Evolutionary conservation across 306 rosid species (phyloP).

Genomic region (Arachis hypogaea): DNA sequence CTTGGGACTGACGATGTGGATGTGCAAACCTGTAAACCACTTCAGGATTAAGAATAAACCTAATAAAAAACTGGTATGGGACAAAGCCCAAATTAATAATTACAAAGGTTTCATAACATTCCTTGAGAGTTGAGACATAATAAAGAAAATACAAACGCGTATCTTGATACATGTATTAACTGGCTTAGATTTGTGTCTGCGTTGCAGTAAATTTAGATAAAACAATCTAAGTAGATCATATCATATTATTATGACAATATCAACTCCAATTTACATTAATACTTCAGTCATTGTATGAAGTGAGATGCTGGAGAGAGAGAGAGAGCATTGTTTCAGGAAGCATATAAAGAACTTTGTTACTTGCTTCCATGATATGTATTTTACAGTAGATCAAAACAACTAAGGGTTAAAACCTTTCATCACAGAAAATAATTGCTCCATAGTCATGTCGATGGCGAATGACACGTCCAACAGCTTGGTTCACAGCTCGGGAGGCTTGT

Average conservation of each 20-base stretch:
- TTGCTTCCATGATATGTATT: slow-evolving; percentile 26
- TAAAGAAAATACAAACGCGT: slow-evolving; percentile 1
- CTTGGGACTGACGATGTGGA: slow-evolving; percentile 80
- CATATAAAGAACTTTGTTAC: slow-evolving; percentile 13
- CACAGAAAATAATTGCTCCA: slow-evolving; percentile 92
- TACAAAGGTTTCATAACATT: slow-evolving; percentile 9
- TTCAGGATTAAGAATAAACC: slow-evolving; percentile 32
- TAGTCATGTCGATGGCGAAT: slow-evolving; percentile 97
- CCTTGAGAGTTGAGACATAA: slow-evolving; percentile 27
- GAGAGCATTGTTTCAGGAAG: slow-evolving; percentile 18
- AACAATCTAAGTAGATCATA: slow-evolving; percentile 8
- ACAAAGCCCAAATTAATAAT: slow-evolving; percentile 21
- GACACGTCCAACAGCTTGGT: slow-evolving; percentile 98
- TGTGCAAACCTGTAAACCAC: slow-evolving; percentile 72
- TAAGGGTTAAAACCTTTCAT: slow-evolving; percentile 75
- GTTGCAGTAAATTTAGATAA: slow-evolving; percentile 17
- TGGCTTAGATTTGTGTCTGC: not conserved
- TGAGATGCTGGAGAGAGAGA: slow-evolving; percentile 2
- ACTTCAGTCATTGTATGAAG: slow-evolving; percentile 6
- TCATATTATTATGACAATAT: slow-evolving; percentile 21
- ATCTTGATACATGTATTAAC: slow-evolving; percentile 1
- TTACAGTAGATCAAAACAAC: slow-evolving; percentile 26
- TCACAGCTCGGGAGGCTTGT: slow-evolving; percentile 95
- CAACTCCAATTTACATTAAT: not conserved
- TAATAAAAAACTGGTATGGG: slow-evolving; percentile 19